These are phyloP conservation scores for Puccinia polysora DNA, from an alignment of 1,284 basidiomycete genomes.

Conservation along the genomic window DNA sequence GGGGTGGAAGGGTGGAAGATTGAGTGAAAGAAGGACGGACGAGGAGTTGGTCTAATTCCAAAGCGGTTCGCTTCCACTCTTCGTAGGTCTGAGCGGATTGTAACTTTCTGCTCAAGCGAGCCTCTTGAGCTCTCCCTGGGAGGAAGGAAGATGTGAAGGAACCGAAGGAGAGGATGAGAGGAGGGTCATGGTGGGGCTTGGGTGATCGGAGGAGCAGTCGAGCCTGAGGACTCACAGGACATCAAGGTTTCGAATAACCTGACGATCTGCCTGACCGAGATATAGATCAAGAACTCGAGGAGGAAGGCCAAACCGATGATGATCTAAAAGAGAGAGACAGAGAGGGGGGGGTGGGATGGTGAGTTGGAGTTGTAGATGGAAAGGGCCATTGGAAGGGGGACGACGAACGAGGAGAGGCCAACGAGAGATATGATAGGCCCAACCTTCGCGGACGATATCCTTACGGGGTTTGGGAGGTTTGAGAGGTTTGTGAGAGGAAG, in stretches of 20 bases:
- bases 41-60: constrained; percentile 3
- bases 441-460: constrained; percentile 61
- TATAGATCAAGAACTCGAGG: constrained; percentile 74
- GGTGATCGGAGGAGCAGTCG: constrained; percentile 68
- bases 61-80: constrained; percentile 4
- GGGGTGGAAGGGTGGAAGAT: too few species aligned
- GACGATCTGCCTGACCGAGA: constrained; percentile 81
- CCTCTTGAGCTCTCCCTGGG: constrained; percentile 76
- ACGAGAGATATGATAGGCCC: constrained; percentile 72
- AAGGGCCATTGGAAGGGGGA: not conserved
- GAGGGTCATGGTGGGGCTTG: not conserved
- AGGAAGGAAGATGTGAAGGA: not conserved
- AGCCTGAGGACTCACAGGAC: too few species aligned
- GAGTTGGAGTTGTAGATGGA: not conserved
- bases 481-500: not conserved
- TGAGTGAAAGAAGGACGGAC: not conserved
- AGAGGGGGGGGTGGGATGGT: not conserved
- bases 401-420: constrained; percentile 59
- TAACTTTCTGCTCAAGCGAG: constrained; percentile 54
- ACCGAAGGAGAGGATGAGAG: not conserved
- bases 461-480: constrained; percentile 58
- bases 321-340: constrained; percentile 55
- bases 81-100: not conserved
- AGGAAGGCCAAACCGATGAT: constrained; percentile 80
- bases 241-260: constrained; percentile 84